These are phyloP conservation scores for Aspergillus fijiensis DNA, from an alignment of 2,329 filamentous ascomycete genomes.

Conservation along the genomic window DNA sequence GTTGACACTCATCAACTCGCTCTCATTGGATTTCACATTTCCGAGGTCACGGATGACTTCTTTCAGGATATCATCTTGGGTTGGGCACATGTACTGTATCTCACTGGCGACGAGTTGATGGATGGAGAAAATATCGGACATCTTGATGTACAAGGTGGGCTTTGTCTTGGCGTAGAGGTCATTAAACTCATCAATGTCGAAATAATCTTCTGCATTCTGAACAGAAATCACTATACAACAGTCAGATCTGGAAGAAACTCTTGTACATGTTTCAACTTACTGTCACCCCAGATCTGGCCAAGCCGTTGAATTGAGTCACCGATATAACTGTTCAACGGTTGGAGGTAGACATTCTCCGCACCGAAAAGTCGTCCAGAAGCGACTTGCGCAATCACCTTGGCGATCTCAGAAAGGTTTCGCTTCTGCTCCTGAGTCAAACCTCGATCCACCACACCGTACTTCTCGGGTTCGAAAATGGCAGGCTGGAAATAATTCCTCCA, in stretches of 20 bases:
- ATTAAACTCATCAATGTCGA: conserved; percentile 98
- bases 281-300: conserved; percentile 68
- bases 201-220: conserved; percentile 82
- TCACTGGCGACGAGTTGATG: conserved; percentile 84
- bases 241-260: conserved; percentile 32
- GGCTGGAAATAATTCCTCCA: conserved; percentile 95
- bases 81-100: conserved; percentile 72
- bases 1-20: conserved; percentile 81
- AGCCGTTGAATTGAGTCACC: conserved; percentile 80
- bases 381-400: conserved; percentile 87
- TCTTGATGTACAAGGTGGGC: conserved; percentile 98
- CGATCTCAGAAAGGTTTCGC: conserved; percentile 84
- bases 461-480: conserved; percentile 83
- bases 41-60: conserved; percentile 93
- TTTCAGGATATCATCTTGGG: conserved; percentile 80
- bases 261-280: conserved; percentile 41
- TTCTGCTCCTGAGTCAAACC: conserved; percentile 88
- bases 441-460: conserved; percentile 88
- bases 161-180: conserved; percentile 95
- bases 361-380: conserved; percentile 87
- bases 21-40: conserved; percentile 94
- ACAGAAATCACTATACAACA: conserved; percentile 67
- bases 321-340: conserved; percentile 90
- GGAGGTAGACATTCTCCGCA: conserved; percentile 90
- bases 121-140: conserved; percentile 94